Evolutionary conservation across 768 basidiomycete genomes (phyloP).

Genomic region (Suillus occidentalis): DNA sequence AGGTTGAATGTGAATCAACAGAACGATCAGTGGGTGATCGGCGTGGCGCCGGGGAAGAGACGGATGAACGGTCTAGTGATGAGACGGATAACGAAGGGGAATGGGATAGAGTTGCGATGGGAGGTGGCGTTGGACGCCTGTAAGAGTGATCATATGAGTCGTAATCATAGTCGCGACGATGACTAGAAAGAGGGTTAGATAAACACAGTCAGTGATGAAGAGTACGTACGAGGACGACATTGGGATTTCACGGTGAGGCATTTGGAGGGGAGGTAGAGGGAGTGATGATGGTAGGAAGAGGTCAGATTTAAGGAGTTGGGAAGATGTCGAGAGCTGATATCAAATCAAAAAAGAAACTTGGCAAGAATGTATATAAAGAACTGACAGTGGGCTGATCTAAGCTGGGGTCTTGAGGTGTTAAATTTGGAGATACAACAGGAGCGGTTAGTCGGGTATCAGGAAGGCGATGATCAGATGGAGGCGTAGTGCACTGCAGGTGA

Average conservation of each 20-base stretch:
- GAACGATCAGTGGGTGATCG: slow-evolving; percentile 37
- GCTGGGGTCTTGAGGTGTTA: slow-evolving; percentile 29
- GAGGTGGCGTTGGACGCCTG: slow-evolving; percentile 46
- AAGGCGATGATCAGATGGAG: slow-evolving; percentile 33
- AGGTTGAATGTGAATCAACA: slow-evolving; percentile 28
- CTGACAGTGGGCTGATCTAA: slow-evolving; percentile 38
- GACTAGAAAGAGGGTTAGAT: slow-evolving; percentile 29
- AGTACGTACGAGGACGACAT: slow-evolving; percentile 35
- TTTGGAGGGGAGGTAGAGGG: slow-evolving; percentile 27
- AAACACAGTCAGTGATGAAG: slow-evolving; percentile 18
- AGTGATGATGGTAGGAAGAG: slow-evolving; percentile 13
- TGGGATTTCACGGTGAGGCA: slow-evolving; percentile 51
- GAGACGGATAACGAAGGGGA: slow-evolving; percentile 63
- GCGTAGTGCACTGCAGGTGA: slow-evolving; percentile 15
- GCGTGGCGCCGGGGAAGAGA: slow-evolving; percentile 57
- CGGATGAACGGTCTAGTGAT: slow-evolving; percentile 58
- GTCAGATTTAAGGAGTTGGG: slow-evolving; percentile 38
- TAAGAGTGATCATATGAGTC: slow-evolving; percentile 41
- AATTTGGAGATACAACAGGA: slow-evolving; percentile 25
- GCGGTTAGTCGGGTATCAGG: slow-evolving; percentile 30
- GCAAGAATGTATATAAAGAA: slow-evolving; percentile 34
- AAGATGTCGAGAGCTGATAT: slow-evolving; percentile 39
- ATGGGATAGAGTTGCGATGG: slow-evolving; percentile 51
- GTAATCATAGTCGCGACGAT: slow-evolving; percentile 39
- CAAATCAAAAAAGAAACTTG: slow-evolving; percentile 39